Evolutionary conservation across 441 rosid species (phyloP).

Genomic region (Gossypium gossypioides): DNA sequence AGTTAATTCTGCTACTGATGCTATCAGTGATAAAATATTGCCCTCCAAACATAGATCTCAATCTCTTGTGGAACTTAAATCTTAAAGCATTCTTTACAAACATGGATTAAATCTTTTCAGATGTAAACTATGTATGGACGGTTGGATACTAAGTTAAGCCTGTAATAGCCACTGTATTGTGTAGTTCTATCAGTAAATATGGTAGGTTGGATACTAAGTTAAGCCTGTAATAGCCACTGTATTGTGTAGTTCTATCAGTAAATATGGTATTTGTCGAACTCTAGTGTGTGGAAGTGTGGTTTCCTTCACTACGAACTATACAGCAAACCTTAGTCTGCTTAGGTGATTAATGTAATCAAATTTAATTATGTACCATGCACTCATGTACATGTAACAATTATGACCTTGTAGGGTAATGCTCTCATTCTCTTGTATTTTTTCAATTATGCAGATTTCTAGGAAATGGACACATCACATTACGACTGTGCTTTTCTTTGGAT

Average conservation of each 20-base stretch:
- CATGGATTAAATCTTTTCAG: neutral
- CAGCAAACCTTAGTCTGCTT: neutral
- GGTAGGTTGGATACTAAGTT: neutral
- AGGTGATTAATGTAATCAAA: neutral
- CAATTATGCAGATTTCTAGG: slow-evolving; percentile 60
- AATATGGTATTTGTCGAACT: neutral
- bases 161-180: neutral
- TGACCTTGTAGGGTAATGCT: neutral
- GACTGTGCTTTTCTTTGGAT: slow-evolving; percentile 67
- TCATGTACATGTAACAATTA: neutral
- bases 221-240: neutral
- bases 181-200: neutral
- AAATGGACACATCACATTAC: slow-evolving; percentile 81
- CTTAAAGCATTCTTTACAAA: neutral
- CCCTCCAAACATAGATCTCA: neutral
- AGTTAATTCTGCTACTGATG: neutral
- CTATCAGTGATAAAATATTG: neutral
- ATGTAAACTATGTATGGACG: neutral
- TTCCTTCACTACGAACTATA: neutral
- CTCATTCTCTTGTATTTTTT: neutral
- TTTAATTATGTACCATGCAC: neutral
- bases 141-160: neutral
- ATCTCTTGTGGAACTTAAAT: too few species aligned
- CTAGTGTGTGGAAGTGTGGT: neutral
- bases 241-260: neutral